These are phyloP conservation scores for Cercophora sp. DNA, from an alignment of 495 filamentous ascomycete genomes.

Conservation along the genomic window DNA sequence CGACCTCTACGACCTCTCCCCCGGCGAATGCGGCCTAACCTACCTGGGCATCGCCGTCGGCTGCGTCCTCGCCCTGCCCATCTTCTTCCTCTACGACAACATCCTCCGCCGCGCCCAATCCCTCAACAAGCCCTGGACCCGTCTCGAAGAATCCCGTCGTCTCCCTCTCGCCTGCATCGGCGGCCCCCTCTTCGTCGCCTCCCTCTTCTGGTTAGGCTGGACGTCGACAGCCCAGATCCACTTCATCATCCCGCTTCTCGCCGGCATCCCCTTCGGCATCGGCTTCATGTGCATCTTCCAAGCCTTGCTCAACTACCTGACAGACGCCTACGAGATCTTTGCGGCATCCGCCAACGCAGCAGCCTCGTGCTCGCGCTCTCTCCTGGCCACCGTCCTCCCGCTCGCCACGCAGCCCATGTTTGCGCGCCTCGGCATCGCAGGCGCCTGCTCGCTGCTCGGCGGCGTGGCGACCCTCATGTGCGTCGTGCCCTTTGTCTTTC, in stretches of 20 bases:
- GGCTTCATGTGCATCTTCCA: slow-evolving; percentile 56
- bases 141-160: slow-evolving; percentile 56
- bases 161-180: slow-evolving; percentile 65
- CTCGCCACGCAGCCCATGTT: slow-evolving; percentile 42
- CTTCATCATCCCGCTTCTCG: slow-evolving; percentile 61
- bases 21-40: slow-evolving; percentile 41
- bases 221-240: slow-evolving; percentile 51
- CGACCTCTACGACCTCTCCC: slow-evolving; percentile 40
- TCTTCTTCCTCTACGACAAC: slow-evolving; percentile 50
- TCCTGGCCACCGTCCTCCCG: slow-evolving; percentile 61
- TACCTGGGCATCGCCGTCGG: slow-evolving; percentile 48
- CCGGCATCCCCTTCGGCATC: slow-evolving; percentile 64
- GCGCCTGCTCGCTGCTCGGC: slow-evolving; percentile 36
- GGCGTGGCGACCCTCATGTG: slow-evolving; percentile 37
- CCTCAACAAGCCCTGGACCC: slow-evolving; percentile 30
- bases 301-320: slow-evolving; percentile 65
- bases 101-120: slow-evolving; percentile 23
- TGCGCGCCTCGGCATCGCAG: slow-evolving; percentile 29
- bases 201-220: slow-evolving; percentile 73
- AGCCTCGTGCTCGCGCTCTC: slow-evolving; percentile 53
- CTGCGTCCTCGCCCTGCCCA: slow-evolving; percentile 41
- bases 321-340: slow-evolving; percentile 72
- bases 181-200: slow-evolving; percentile 57
- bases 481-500: slow-evolving; percentile 36
- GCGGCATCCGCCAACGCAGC: slow-evolving; percentile 69